Base-by-base conservation (phyloP, 108 stramenopile species). In the Skeletonema costatum region DNA sequence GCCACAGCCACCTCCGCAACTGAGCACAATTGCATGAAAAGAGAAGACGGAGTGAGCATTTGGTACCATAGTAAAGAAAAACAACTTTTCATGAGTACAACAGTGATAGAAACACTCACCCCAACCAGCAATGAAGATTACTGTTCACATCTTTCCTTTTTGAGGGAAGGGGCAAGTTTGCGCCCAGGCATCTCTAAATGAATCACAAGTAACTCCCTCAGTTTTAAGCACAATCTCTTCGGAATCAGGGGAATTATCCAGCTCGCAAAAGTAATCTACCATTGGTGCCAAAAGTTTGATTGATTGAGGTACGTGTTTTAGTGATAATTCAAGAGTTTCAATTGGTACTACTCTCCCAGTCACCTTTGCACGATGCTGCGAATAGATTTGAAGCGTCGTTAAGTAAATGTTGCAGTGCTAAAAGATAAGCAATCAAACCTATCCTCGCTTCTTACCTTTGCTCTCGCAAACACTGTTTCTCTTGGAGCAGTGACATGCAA, bases 301-400 rank as follows among this genome's bases (percentile, higher is more conserved):
- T 13, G 90, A 91, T 10, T 73, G 61, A 48, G 96, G 96, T 51
- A 96, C 96, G 68, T 92, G 90, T 66, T 93, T 77, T 19, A 94
- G 30, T 25, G 96, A 86, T 25, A 58, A 66, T 56, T 89, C 83
- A 44, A 96, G 64, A n/a, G 87, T 66, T 58, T 87, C 84, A 17
- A 76, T 42, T 7, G 96, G 96, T 4, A 96, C 91, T 13, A 93
- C 73, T 50, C 96, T 68, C 2, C 96, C 96, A 11, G 96, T 96
- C 30, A 29, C 31, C 48, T 48, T 59, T 16, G 90, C 90, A 19
- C 93, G 85, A 51, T 56, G 65, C 86, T 79, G 30, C 3, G 12
- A 31, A 60, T 60, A 21, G n/a, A 50, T 56, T 7, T 17, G 2
- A 13, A 65, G 62, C 8, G 51, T 46, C 41, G 3, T 10, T 10